phyloP scores from a whole-genome alignment of 345 rosid species.

The Aquilaria malaccensis region DNA sequence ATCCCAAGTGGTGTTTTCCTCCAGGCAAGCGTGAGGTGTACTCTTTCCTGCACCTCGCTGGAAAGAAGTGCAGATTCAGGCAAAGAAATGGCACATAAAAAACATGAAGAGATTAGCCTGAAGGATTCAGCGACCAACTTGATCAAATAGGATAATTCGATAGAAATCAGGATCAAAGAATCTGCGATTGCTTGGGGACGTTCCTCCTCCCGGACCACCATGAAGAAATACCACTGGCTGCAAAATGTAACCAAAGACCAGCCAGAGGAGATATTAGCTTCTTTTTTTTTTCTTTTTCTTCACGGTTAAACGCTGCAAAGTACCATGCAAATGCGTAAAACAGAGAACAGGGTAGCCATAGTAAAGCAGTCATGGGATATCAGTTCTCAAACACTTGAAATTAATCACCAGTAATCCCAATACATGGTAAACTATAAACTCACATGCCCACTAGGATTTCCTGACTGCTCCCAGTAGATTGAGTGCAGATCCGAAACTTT shows the following conservation, averaged over 20 bases:
- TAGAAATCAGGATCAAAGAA: constrained; percentile 85
- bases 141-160: constrained; percentile 80
- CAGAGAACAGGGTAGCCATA: no score
- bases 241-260: constrained; percentile 14
- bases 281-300: no score
- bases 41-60: constrained; percentile 97
- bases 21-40: constrained; percentile 95
- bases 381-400: not conserved
- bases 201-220: constrained; percentile 99
- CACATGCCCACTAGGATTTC: constrained; percentile 85
- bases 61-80: constrained; percentile 7
- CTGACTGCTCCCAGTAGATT: constrained; percentile 85
- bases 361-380: not conserved
- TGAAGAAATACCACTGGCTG: constrained; percentile 97
- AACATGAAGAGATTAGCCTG: not conserved
- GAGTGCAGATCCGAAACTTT: constrained; percentile 79
- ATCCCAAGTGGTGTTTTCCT: constrained; percentile 88
- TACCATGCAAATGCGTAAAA: no score
- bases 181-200: constrained; percentile 65
- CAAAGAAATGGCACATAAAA: not conserved
- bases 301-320: no score
- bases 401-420: not conserved
- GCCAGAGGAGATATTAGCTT: not conserved
- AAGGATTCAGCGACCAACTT: constrained; percentile 36
- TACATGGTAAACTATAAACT: constrained; percentile 17